phyloP scores from a whole-genome alignment of 495 filamentous ascomycete genomes.

The Penicillium cataractarum region DNA sequence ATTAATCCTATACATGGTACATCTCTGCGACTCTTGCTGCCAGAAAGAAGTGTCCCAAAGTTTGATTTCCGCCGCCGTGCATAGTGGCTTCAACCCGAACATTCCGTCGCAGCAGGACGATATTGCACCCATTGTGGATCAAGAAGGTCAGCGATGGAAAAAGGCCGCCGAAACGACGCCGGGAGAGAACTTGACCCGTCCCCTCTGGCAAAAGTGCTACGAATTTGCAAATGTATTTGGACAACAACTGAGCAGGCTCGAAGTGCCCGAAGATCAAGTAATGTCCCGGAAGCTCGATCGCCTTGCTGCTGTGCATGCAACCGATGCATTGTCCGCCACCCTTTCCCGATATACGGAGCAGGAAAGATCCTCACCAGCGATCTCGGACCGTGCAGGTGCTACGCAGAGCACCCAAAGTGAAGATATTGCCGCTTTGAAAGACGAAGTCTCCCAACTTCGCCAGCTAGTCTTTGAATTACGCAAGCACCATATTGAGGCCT shows the following conservation, averaged over 20 bases:
- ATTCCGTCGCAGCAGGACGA: constrained; percentile 33
- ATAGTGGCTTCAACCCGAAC: constrained; percentile 41
- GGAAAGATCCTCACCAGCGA: neutral
- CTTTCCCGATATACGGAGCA: constrained; percentile 14
- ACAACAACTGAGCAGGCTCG: constrained; percentile 30
- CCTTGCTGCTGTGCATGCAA: constrained; percentile 31
- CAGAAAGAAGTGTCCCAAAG: constrained; percentile 33
- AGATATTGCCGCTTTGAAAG: constrained; percentile 35
- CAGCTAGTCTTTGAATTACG: constrained; percentile 39
- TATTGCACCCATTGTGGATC: constrained; percentile 30
- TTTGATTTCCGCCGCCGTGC: constrained; percentile 42
- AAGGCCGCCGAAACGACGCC: constrained; percentile 25
- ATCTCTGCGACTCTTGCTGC: constrained; percentile 42
- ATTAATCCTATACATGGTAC: constrained; percentile 44
- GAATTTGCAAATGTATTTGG: constrained; percentile 36
- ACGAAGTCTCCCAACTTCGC: constrained; percentile 40
- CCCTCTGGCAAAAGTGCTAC: constrained; percentile 42
- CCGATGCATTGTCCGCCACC: constrained; percentile 30
- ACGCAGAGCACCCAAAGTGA: constrained; percentile 14
- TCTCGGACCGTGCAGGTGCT: neutral
- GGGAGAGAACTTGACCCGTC: constrained; percentile 21
- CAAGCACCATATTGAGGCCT: constrained; percentile 26
- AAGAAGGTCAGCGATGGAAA: constrained; percentile 32
- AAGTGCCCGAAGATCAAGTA: constrained; percentile 20
- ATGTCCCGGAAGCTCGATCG: constrained; percentile 24